Evolutionary conservation across 164 flowering plant genomes (phyloP), one percentile per base, ranked within the genome.

Genomic region (Santalum album): DNA sequence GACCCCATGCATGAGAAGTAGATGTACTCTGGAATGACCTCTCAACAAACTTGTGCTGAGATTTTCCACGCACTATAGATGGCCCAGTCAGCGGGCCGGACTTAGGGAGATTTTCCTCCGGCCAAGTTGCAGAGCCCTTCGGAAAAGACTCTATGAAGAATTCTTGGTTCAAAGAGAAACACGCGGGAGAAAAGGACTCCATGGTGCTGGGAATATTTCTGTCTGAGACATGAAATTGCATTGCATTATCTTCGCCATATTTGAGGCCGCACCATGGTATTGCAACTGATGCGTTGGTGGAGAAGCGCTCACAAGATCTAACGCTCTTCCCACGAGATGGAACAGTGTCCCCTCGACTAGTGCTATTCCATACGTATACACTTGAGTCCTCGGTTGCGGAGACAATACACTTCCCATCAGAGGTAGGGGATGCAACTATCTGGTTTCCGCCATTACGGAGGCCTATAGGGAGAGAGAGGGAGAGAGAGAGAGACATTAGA

Each of bases 51-150:
- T 73, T 83, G 72, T 69, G 74, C 38, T 75, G 72, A 35, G 84
- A 76, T 56, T 69, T 80, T n/a, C n/a, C n/a, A 25, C 62, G 69
- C 60, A 83, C 58, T 6, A 62, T 20, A 38, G 75, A 61, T 17
- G 72, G 21, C 15, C n/a, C n/a, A 24, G 55, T 19, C 36, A 45
- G 47, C 1, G 69, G 68, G 50, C 56, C 67, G 11, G 69, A 54
- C 27, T 60, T 23, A 10, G 74, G 79, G 35, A 83, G 81, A 60
- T 77, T 73, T 57, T 83, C 90, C 69, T 83, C 90, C 0, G 90
- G 90, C 84, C 86, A 83, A 40, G 86, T 78, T 12, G 84, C 86
- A 5, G 84, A 69, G 29, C 80, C 84, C 66, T 72, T 80, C 17
- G 79, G 76, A 44, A 59, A 70, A 21, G 78, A 64, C 54, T 83